These are phyloP conservation scores for Dendrocalamus latiflorus DNA, from an alignment of 202 grass and related monocot genomes.

Conservation along the genomic window DNA sequence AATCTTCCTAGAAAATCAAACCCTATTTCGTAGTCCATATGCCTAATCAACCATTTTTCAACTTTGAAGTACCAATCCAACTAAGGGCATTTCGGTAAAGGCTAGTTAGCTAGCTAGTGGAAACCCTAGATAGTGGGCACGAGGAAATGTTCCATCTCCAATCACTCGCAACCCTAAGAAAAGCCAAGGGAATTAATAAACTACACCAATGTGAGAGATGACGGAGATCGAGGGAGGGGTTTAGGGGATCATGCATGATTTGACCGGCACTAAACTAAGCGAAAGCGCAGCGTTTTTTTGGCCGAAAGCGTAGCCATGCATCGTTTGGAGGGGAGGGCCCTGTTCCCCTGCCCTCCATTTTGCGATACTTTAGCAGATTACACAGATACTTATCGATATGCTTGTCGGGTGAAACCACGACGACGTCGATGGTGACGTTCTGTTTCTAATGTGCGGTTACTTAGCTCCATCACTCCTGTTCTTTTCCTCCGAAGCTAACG, in stretches of 20 bases:
- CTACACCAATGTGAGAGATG: not conserved
- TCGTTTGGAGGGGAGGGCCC: constrained; percentile 13
- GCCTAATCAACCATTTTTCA: no score
- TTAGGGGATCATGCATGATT: constrained; percentile 47
- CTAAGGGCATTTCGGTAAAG: not conserved
- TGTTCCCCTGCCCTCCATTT: constrained; percentile 31
- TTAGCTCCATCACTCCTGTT: no score
- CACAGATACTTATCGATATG: constrained; percentile 53
- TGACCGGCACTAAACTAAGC: constrained; percentile 41
- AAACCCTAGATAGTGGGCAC: constrained; percentile 52
- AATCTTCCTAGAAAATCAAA: constrained; percentile 31
- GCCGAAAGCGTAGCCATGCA: constrained; percentile 37
- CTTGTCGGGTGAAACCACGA: constrained; percentile 42
- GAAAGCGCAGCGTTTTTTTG: constrained; percentile 25
- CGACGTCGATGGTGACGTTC: constrained; percentile 29
- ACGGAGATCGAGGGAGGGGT: constrained; percentile 47
- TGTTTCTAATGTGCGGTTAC: not conserved
- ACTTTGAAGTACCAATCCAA: not conserved
- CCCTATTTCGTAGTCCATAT: constrained; percentile 3
- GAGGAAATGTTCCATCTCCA: constrained; percentile 28
- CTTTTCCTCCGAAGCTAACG: no score
- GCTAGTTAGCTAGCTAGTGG: not conserved
- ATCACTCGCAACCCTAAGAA: not conserved
- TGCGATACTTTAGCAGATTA: constrained; percentile 13
- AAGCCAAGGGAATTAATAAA: not conserved